A percentile compares a stretch with the other conserved stretches of the same genome.
These are phyloP conservation scores for Solanum chacoense DNA, from an alignment of 305 asterid species.

Conservation along the genomic window DNA sequence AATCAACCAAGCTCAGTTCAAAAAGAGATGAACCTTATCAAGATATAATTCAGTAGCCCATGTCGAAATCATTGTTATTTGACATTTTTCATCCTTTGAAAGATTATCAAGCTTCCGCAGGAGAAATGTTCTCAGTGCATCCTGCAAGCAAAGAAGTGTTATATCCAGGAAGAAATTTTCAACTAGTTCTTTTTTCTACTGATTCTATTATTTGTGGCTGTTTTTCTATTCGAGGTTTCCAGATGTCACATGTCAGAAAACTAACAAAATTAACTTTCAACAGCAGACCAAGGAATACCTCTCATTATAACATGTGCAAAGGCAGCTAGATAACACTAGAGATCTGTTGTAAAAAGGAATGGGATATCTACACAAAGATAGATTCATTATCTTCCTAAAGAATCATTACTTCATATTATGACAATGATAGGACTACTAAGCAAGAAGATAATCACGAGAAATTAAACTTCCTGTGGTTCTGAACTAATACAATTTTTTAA, in stretches of 20 bases:
- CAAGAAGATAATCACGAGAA: neutral
- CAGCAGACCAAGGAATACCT: neutral
- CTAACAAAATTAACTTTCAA: neutral
- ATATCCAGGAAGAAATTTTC: neutral
- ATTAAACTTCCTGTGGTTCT: neutral
- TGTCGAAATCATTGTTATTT: constrained; percentile 92
- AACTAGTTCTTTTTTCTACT: neutral
- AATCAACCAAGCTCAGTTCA: constrained; percentile 1
- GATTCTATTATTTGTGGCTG: neutral
- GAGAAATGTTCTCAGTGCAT: constrained; percentile 87
- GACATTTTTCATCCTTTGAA: constrained; percentile 83
- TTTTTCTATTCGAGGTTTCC: neutral
- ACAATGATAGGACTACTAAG: neutral
- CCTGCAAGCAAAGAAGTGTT: constrained; percentile 34
- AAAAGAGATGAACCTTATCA: constrained; percentile 60
- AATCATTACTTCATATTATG: neutral
- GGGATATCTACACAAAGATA: neutral
- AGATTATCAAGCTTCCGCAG: constrained; percentile 86
- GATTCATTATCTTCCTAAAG: neutral
- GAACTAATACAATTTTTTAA: neutral
- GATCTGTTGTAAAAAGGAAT: neutral
- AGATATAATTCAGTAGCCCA: constrained; percentile 90
- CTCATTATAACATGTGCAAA: neutral
- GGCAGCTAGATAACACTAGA: neutral
- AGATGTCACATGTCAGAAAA: neutral